Evolutionary conservation across 495 filamentous ascomycete species (phyloP), one percentile per base, ranked within the genome.

Genomic region (Xanthoparmelia taractica): DNA sequence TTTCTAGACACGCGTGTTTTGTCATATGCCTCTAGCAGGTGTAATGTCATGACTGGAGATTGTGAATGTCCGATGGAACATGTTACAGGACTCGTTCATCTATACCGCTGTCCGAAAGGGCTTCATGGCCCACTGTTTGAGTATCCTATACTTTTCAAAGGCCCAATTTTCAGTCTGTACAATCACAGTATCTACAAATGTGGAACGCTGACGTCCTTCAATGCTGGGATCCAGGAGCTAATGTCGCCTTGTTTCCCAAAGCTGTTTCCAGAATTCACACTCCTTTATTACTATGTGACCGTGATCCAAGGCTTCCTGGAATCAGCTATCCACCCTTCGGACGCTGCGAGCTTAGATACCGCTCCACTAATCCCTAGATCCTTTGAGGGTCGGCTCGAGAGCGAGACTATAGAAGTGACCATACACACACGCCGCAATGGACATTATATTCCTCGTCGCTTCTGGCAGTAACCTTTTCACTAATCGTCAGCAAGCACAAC

Each of bases 51-150:
- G 8, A 17, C n/a, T 13, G 43, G 52, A 6, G 37, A 34, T 5
- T 31, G 57, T 31, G 15, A 34, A 56, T 57, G 50, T 25, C 59
- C 60, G n/a, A n/a, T n/a, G 7, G 50, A 63, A 2, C 36, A 57
- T 3, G 29, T 63, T 20, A 8, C 38, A 0, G 57, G 60, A 27
- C 18, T 45, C n/a, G 20, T 55, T 13, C 38, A 63, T 37, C 6
- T 29, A 8, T 57, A 38, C 23, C 60, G 52, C 2, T 40, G 4
- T 34, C 50, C 4, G 25, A 12, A 25, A 17, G n/a, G 1, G 8
- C 17, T 27, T 4, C 57, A 58, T 23, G 10, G 29, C 1, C 57
- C 25, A 38, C 37, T 25, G 27, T 27, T 58, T 34, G n/a, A 58
- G 29, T 25, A 58, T 20, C 57, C 36, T 10, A 41, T 29, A 27